Evolutionary conservation across 352 stramenopile genomes (phyloP).

Genomic region (Phytophthora pistaciae): DNA sequence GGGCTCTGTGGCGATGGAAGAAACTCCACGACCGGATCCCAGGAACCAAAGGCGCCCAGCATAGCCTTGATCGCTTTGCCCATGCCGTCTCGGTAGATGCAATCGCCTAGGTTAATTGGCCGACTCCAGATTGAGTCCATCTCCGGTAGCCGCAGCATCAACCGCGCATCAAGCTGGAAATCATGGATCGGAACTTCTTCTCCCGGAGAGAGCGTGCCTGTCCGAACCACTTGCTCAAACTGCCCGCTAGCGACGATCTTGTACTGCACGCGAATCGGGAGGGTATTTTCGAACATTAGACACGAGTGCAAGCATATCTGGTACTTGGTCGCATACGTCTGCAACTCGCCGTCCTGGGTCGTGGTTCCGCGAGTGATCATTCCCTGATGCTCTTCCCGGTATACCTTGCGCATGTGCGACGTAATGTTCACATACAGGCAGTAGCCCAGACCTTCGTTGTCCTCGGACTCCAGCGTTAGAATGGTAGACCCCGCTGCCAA

Average conservation of each 20-base stretch:
- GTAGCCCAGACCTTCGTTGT: slow-evolving; percentile 66
- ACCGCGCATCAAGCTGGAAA: slow-evolving; percentile 79
- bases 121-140: slow-evolving; percentile 90
- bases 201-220: slow-evolving; percentile 80
- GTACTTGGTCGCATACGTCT: slow-evolving; percentile 90
- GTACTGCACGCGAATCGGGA: slow-evolving; percentile 89
- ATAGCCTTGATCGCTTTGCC: slow-evolving; percentile 69
- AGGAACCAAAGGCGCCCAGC: slow-evolving; percentile 58
- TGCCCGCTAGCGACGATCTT: slow-evolving; percentile 58
- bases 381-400: slow-evolving; percentile 87
- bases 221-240: slow-evolving; percentile 47
- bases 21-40: slow-evolving; percentile 83
- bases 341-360: slow-evolving; percentile 56
- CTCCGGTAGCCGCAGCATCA: slow-evolving; percentile 80
- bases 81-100: slow-evolving; percentile 86
- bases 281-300: slow-evolving; percentile 88
- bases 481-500: slow-evolving; percentile 72
- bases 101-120: slow-evolving; percentile 76
- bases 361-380: slow-evolving; percentile 70
- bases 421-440: slow-evolving; percentile 89
- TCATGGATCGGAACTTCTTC: slow-evolving; percentile 88
- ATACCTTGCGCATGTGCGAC: slow-evolving; percentile 88
- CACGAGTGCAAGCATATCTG: slow-evolving; percentile 88
- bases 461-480: slow-evolving; percentile 74
- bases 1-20: slow-evolving; percentile 58